Conservation (phyloP, 306 rosid species). For the Sicyos edulis region DNA sequence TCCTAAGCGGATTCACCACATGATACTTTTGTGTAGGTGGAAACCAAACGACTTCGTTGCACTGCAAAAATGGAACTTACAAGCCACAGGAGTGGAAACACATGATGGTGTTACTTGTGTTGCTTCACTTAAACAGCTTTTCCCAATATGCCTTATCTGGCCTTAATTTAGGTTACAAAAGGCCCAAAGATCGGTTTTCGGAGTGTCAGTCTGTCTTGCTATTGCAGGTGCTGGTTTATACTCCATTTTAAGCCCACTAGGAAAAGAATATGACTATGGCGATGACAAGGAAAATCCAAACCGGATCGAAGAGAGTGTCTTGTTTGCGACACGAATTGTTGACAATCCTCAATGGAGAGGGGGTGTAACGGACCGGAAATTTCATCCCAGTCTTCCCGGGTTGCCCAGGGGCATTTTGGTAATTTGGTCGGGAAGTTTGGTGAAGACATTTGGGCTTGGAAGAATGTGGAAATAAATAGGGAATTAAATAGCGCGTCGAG, state of each 20-base stretch:
- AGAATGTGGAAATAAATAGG: too few species aligned
- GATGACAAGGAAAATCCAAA: conserved; percentile 35
- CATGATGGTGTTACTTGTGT: conserved; percentile 40
- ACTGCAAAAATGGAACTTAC: conserved; percentile 44
- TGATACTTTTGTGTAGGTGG: conserved; percentile 51
- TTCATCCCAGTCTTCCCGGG: too few species aligned
- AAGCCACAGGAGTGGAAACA: conserved; percentile 48
- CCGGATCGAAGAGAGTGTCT: conserved; percentile 21
- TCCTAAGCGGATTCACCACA: conserved; percentile 44
- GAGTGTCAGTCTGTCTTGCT: conserved; percentile 37
- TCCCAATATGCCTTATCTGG: conserved; percentile 57
- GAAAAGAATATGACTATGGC: conserved; percentile 33
- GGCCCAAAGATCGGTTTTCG: conserved; percentile 39
- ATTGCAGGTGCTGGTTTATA: conserved; percentile 40
- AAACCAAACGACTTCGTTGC: conserved; percentile 32
- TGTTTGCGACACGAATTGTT: conserved; percentile 36
- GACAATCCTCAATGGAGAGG: conserved; percentile 48
- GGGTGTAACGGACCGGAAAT: too few species aligned
- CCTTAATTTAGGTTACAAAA: conserved; percentile 45
- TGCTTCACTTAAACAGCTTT: conserved; percentile 57
- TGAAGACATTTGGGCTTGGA: too few species aligned
- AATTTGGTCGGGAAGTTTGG: too few species aligned
- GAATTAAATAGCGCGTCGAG: too few species aligned
- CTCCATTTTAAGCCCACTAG: conserved; percentile 47
- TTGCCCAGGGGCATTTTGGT: too few species aligned